Percentiles rank a stretch among this genome's conserved stretches.
phyloP scores from a whole-genome alignment of 305 asterid genomes.

The Coffea humblotiana region DNA sequence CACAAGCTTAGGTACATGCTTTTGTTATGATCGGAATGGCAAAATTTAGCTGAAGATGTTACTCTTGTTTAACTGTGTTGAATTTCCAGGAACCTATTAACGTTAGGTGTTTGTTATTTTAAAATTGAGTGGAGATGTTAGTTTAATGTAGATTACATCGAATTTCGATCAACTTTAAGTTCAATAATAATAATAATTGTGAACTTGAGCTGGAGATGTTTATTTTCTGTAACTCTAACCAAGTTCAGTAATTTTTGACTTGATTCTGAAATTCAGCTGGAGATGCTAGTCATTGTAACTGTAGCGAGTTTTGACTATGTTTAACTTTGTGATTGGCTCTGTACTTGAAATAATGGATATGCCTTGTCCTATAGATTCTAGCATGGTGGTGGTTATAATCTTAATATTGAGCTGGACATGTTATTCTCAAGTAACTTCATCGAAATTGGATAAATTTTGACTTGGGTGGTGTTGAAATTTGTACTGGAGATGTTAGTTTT shows the following conservation, averaged over 20 bases:
- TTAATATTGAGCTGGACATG: background rate
- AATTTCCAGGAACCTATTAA: background rate
- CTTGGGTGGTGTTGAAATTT: background rate
- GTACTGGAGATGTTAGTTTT: background rate
- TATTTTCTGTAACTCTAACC: too few species aligned
- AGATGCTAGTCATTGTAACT: background rate
- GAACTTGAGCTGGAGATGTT: too few species aligned
- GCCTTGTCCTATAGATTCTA: too few species aligned
- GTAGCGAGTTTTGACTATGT: background rate
- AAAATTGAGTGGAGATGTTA: too few species aligned
- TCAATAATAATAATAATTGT: too few species aligned
- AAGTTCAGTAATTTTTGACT: too few species aligned
- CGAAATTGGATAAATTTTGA: too few species aligned
- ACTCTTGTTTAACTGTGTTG: background rate
- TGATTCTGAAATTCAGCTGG: background rate
- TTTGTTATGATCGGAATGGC: background rate
- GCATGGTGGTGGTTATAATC: background rate
- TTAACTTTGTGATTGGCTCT: too few species aligned
- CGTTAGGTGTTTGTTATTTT: background rate
- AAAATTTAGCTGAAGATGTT: background rate
- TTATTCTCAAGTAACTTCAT: background rate
- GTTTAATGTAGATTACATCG: too few species aligned
- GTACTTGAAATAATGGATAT: too few species aligned
- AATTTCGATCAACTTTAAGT: too few species aligned
- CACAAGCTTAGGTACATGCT: background rate